phyloP scores from a whole-genome alignment of 352 stramenopile genomes.

The Saprolegnia parasitica region DNA sequence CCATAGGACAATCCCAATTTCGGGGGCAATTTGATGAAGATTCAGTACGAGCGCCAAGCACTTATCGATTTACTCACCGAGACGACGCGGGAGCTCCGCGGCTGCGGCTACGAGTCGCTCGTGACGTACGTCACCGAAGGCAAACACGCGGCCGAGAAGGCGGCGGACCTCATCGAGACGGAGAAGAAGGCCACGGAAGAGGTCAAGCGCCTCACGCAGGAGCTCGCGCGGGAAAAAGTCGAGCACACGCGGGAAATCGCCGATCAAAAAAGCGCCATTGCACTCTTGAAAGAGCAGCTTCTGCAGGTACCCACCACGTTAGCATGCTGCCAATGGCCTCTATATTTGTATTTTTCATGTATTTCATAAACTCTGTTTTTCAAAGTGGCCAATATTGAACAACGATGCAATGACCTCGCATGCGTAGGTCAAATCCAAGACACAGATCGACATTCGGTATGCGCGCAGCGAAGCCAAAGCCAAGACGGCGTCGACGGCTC shows the following conservation, averaged over 20 bases:
- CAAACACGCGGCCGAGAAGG: slow-evolving; percentile 67
- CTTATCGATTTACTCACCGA: slow-evolving; percentile 70
- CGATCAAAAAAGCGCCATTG: slow-evolving; percentile 63
- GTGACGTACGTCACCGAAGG: slow-evolving; percentile 71
- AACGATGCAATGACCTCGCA: neutral
- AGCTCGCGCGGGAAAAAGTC: slow-evolving; percentile 68
- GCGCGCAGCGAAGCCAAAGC: slow-evolving; percentile 77
- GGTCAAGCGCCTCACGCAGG: slow-evolving; percentile 77
- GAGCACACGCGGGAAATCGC: slow-evolving; percentile 76
- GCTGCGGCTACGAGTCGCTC: slow-evolving; percentile 70
- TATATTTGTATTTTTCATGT: neutral
- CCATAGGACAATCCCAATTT: slow-evolving; percentile 87
- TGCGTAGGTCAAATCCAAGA: slow-evolving; percentile 71
- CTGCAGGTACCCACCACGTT: slow-evolving; percentile 29
- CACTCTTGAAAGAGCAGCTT: slow-evolving; percentile 80
- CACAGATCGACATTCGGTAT: slow-evolving; percentile 77
- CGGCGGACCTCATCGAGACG: slow-evolving; percentile 76
- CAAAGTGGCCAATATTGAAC: neutral
- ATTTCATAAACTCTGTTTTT: neutral
- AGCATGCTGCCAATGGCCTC: too few species aligned
- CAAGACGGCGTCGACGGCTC: slow-evolving; percentile 68
- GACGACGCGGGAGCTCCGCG: slow-evolving; percentile 63
- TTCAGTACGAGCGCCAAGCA: slow-evolving; percentile 84
- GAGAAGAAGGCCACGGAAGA: slow-evolving; percentile 82
- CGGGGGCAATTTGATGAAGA: slow-evolving; percentile 88